These are phyloP conservation scores for Paecilomyces dactylethromorphus DNA, from an alignment of 2,329 filamentous ascomycete species.

Conservation along the genomic window DNA sequence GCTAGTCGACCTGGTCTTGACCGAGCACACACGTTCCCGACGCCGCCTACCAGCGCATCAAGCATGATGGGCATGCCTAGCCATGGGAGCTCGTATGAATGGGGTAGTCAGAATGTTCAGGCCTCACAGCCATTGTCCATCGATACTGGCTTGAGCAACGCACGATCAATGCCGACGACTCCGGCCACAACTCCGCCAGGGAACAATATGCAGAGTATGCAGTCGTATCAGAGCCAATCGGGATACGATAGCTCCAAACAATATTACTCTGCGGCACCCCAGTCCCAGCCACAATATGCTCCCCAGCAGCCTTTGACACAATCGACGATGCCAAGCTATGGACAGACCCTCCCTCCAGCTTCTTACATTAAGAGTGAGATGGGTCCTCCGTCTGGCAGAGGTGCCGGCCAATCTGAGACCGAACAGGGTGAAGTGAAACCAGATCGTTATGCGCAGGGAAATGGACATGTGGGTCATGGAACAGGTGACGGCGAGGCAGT, in stretches of 20 bases:
- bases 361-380: slow-evolving; percentile 80
- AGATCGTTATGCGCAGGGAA: slow-evolving; percentile 55
- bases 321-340: slow-evolving; percentile 65
- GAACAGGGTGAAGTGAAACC: slow-evolving; percentile 65
- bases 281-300: slow-evolving; percentile 61
- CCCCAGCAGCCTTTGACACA: slow-evolving; percentile 54
- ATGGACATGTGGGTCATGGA: slow-evolving; percentile 49
- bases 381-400: slow-evolving; percentile 67
- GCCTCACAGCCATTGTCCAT: slow-evolving; percentile 69
- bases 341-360: slow-evolving; percentile 44
- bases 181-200: slow-evolving; percentile 86
- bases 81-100: slow-evolving; percentile 71
- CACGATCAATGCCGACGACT: slow-evolving; percentile 83
- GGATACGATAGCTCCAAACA: slow-evolving; percentile 71
- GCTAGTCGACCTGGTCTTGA: slow-evolving; percentile 66
- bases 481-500: slow-evolving; percentile 61
- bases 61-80: slow-evolving; percentile 72
- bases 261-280: slow-evolving; percentile 67
- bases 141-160: slow-evolving; percentile 69
- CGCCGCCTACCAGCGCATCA: slow-evolving; percentile 86
- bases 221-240: slow-evolving; percentile 64
- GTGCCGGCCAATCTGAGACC: slow-evolving; percentile 50
- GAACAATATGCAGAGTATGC: slow-evolving; percentile 68
- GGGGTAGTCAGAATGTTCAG: slow-evolving; percentile 59
- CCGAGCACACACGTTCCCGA: slow-evolving; percentile 86